phyloP scores from a whole-genome alignment of 768 basidiomycete species.

The Chalciporus sphaerocephalus region DNA sequence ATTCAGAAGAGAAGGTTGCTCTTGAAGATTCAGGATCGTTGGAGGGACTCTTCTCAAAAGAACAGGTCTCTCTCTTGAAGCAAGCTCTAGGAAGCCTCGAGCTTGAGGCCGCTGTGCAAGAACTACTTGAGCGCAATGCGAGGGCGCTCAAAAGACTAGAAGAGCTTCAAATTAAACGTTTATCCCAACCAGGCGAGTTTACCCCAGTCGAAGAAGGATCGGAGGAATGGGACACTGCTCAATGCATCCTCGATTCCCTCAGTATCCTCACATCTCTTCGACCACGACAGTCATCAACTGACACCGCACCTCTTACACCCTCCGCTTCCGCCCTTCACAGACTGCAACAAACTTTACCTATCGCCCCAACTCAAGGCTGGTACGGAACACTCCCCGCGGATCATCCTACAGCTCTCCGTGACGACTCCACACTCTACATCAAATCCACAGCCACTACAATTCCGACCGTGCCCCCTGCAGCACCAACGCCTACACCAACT shows the following conservation, averaged over 20 bases:
- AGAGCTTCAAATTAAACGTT: constrained; percentile 57
- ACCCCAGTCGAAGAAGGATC: constrained; percentile 57
- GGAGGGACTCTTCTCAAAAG: constrained; percentile 51
- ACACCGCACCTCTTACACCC: constrained; percentile 51
- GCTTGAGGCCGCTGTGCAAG: constrained; percentile 64
- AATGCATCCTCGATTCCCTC: constrained; percentile 67
- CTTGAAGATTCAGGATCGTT: constrained; percentile 41
- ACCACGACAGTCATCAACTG: constrained; percentile 49
- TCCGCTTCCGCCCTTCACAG: constrained; percentile 61
- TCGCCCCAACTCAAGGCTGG: constrained; percentile 62
- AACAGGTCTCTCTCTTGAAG: constrained; percentile 56
- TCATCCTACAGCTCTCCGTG: constrained; percentile 58
- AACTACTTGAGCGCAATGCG: constrained; percentile 62
- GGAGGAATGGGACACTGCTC: constrained; percentile 83
- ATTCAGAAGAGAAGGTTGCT: constrained; percentile 1
- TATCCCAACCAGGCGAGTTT: constrained; percentile 44
- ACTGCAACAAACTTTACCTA: constrained; percentile 65
- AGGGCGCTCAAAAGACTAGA: constrained; percentile 60
- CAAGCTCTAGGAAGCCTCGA: constrained; percentile 56
- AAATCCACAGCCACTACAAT: constrained; percentile 39
- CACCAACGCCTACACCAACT: constrained; percentile 34
- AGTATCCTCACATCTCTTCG: constrained; percentile 64
- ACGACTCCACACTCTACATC: constrained; percentile 71
- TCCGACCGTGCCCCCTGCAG: constrained; percentile 31
- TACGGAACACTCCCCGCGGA: constrained; percentile 64